phyloP scores from a whole-genome alignment of 805 yeast genomes.

The Wickerhamiella azyma region DNA sequence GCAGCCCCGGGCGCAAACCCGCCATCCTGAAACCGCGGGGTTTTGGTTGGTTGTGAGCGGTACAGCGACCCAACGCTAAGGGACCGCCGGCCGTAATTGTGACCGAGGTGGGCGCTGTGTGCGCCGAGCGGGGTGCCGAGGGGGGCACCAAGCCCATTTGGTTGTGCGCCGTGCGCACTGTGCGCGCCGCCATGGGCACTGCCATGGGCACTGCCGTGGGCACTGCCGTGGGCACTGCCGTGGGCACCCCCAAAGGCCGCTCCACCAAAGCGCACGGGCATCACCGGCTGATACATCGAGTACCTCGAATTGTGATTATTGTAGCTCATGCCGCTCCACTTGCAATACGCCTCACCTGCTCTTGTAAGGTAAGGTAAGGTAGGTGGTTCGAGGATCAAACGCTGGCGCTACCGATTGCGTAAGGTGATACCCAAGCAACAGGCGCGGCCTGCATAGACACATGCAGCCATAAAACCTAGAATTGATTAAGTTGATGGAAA shows the following conservation, averaged over 20 bases:
- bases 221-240: no score
- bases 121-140: no score
- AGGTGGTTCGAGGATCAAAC: slow-evolving; percentile 1
- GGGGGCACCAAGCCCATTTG: no score
- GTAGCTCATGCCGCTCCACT: slow-evolving; percentile 1
- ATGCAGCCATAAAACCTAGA: background rate
- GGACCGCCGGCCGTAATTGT: background rate
- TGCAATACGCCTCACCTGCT: background rate
- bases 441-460: background rate
- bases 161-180: no score
- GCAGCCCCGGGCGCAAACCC: slow-evolving; percentile 1
- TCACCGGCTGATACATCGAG: slow-evolving; percentile 5
- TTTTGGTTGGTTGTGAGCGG: background rate
- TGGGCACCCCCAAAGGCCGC: background rate
- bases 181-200: no score
- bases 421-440: slow-evolving; percentile 7
- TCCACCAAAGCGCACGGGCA: background rate
- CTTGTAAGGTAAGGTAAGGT: background rate
- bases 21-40: background rate
- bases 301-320: slow-evolving; percentile 3
- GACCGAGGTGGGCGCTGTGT: no score
- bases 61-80: background rate
- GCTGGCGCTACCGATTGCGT: background rate
- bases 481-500: no score
- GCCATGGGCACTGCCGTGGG: no score